Percentiles rank a stretch among this genome's conserved stretches.
These are phyloP conservation scores for Hyaloperonospora brassicae DNA, from an alignment of 352 stramenopile species.

Conservation along the genomic window DNA sequence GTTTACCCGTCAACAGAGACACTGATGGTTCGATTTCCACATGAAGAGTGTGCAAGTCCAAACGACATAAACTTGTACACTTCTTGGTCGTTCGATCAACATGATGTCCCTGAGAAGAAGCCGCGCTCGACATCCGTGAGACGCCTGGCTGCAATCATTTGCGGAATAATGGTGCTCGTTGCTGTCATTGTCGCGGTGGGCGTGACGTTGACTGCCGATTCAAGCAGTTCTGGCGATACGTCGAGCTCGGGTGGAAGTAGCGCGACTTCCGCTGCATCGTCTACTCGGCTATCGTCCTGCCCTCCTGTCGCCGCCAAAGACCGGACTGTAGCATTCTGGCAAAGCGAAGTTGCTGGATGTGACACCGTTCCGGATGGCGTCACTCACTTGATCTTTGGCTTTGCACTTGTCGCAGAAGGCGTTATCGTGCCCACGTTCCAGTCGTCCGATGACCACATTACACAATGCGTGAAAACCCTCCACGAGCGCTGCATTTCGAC, in stretches of 20 bases:
- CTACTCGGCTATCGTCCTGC: conserved; percentile 15
- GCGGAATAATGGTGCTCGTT: conserved; percentile 28
- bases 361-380: conserved; percentile 61
- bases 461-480: conserved; percentile 47
- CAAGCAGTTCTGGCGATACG: conserved; percentile 6
- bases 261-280: conserved; percentile 12
- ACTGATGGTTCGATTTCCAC: no score
- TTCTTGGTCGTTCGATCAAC: conserved; percentile 22
- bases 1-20: no score
- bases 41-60: no score
- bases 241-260: conserved; percentile 5
- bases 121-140: conserved; percentile 16
- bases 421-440: conserved; percentile 50
- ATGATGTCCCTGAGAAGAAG: conserved; percentile 17
- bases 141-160: conserved; percentile 19
- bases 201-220: conserved; percentile 27
- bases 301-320: conserved; percentile 31
- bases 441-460: conserved; percentile 44
- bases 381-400: conserved; percentile 68
- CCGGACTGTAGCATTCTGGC: conserved; percentile 74
- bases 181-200: conserved; percentile 33
- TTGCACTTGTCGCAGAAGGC: conserved; percentile 53
- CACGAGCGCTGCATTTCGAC: conserved; percentile 53
- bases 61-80: no score
- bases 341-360: conserved; percentile 66